These are phyloP conservation scores for Phytopythium sindhum DNA, from an alignment of 352 stramenopile species.

Conservation along the genomic window DNA sequence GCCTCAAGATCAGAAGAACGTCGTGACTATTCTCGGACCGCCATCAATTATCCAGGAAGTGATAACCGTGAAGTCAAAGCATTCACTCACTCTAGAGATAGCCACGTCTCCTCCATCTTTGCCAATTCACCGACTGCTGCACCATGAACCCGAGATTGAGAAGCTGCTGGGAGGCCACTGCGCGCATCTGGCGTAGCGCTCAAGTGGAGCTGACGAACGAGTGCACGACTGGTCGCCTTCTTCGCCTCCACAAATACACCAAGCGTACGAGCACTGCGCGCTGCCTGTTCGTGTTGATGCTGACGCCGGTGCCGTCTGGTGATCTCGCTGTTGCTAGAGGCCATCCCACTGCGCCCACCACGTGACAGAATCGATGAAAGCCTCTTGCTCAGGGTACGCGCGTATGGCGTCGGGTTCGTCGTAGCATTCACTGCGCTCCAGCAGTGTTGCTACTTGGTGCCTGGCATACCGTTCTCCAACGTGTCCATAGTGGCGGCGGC, in stretches of 20 bases:
- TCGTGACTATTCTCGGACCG: no score
- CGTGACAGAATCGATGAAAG: neutral
- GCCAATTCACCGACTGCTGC: no score
- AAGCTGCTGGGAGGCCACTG: neutral
- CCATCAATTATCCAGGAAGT: no score
- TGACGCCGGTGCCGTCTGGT: neutral
- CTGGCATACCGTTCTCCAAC: slow-evolving; percentile 11
- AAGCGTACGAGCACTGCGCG: neutral
- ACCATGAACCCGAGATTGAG: neutral
- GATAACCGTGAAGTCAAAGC: no score
- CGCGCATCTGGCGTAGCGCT: neutral
- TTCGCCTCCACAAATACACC: neutral
- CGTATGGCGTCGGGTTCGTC: slow-evolving; percentile 11
- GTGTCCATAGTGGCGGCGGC: slow-evolving; percentile 17
- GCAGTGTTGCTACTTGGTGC: slow-evolving; percentile 8
- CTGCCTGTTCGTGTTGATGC: neutral
- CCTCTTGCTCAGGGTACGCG: slow-evolving; percentile 27
- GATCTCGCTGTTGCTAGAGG: neutral
- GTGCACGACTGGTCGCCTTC: slow-evolving; percentile 11
- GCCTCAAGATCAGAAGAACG: no score
- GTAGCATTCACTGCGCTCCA: neutral
- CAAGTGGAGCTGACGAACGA: slow-evolving; percentile 13
- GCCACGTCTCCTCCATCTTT: no score
- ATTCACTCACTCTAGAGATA: no score
- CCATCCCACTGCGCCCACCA: neutral